Evolutionary conservation across 164 flowering plant species (phyloP), one percentile per base, ranked within the genome.

Genomic region (Dillenia turbinata): DNA sequence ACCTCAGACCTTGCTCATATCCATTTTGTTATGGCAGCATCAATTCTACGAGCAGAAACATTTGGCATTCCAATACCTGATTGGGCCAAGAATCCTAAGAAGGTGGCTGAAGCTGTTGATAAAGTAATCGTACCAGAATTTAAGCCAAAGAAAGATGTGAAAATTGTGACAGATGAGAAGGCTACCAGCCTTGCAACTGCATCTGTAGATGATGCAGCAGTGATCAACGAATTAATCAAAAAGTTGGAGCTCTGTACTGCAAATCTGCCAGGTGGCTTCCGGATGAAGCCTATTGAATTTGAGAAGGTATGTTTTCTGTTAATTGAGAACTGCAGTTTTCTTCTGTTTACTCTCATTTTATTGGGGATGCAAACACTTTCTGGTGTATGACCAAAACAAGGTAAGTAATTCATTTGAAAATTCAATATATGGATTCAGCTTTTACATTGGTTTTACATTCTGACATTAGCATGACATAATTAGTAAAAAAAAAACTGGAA

Each of bases 231-330:
- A 44, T 65, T 88, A 48, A 76, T 83, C 11, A 50, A 9, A 33
- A 88, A 69, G 65, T 49, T 90, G 57, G 92, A 85, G 58, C 70
- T 72, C 24, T 75, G 79, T 71, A 64, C 66, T 40, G 60, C 63
- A 63, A 75, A 66, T 47, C 67, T 90, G 62, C 70, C 86, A 3
- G 70, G 80, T 26, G 86, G 79, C 12, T 90, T 83, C 76, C 78
- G 71, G 71, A 85, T 90, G 95, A 88, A 73, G 40, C 91, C 92
- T 10, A 76, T 90, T 65, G 95, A 88, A 69, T 90, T 90, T 77
- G 95, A 90, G 68, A 90, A 90, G 92, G 97, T 90, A 16, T 5
- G 49, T 52, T 55, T 40, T 54, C 51, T 19, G 14, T 47, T 15
- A 26, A 26, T 26, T 26, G 33, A 26, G 33, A 26, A 26, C 33